These are phyloP conservation scores for Calycina marina DNA, from an alignment of 2,329 filamentous ascomycete genomes.

Conservation along the genomic window DNA sequence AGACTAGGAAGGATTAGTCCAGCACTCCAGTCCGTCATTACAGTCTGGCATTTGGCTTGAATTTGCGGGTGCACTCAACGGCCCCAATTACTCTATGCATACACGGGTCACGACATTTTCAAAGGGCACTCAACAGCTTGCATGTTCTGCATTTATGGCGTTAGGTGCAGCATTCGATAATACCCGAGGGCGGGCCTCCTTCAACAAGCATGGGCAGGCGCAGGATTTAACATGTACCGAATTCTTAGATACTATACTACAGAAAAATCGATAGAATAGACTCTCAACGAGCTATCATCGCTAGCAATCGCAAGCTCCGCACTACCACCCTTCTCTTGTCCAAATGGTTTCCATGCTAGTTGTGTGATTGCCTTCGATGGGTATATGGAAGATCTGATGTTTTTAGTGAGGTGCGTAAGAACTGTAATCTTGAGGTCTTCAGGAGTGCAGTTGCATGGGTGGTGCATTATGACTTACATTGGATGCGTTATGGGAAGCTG, in stretches of 20 bases:
- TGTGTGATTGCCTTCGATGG: slow-evolving; percentile 28
- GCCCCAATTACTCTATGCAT: no score
- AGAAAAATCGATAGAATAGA: slow-evolving; percentile 29
- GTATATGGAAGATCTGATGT: slow-evolving; percentile 31
- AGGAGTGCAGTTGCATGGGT: no score
- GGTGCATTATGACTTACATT: slow-evolving; percentile 18
- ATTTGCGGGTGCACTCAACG: no score
- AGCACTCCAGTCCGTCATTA: no score
- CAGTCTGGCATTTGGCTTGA: no score
- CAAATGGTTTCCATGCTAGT: slow-evolving; percentile 50
- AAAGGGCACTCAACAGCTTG: no score
- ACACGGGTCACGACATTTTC: no score
- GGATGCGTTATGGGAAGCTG: slow-evolving; percentile 7
- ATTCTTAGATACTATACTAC: slow-evolving; percentile 6
- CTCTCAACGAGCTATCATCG: slow-evolving; percentile 44
- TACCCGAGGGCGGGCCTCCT: slow-evolving; percentile 4
- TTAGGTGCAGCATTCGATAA: slow-evolving; percentile 6
- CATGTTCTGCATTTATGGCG: no score
- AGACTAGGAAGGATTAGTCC: no score
- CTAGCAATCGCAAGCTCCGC: slow-evolving; percentile 25
- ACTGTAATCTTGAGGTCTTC: no score
- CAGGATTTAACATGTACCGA: slow-evolving; percentile 19
- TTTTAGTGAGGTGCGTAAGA: neutral
- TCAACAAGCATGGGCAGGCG: slow-evolving; percentile 16
- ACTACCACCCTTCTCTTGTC: slow-evolving; percentile 3